Evolutionary conservation across 305 asterid genomes (phyloP).

Genomic region (Fraxinus angustifolia): DNA sequence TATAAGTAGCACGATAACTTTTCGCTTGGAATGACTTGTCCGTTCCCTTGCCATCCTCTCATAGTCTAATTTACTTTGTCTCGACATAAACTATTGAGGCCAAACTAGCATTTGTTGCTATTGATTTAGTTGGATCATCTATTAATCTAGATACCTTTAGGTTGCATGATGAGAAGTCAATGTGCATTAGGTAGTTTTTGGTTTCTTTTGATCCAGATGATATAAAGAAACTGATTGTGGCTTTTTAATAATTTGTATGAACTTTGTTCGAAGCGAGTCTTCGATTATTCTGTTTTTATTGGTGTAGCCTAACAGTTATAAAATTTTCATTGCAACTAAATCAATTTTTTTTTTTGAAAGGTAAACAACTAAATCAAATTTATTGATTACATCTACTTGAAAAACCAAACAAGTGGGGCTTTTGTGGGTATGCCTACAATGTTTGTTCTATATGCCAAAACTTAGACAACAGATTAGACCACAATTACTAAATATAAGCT

Average conservation of each 20-base stretch:
- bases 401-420: not conserved
- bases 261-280: not conserved
- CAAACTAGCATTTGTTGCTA: not conserved
- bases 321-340: not conserved
- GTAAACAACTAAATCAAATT: not conserved
- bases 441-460: not conserved
- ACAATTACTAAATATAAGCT: not conserved
- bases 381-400: not conserved
- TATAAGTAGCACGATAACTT: not conserved
- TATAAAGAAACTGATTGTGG: not conserved
- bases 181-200: not conserved
- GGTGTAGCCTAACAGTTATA: not conserved
- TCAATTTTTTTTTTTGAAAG: too few relatives aligned
- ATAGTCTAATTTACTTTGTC: not conserved
- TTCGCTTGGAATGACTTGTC: not conserved
- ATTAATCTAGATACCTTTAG: not conserved
- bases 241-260: not conserved
- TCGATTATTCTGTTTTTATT: not conserved
- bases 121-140: not conserved
- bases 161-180: not conserved
- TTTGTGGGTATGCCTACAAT: not conserved
- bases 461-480: not conserved
- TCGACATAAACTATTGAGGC: not conserved
- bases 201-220: not conserved
- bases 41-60: not conserved